Evolutionary conservation across 2,329 filamentous ascomycete species (phyloP).

Genomic region (Herpotrichia juniperi): DNA sequence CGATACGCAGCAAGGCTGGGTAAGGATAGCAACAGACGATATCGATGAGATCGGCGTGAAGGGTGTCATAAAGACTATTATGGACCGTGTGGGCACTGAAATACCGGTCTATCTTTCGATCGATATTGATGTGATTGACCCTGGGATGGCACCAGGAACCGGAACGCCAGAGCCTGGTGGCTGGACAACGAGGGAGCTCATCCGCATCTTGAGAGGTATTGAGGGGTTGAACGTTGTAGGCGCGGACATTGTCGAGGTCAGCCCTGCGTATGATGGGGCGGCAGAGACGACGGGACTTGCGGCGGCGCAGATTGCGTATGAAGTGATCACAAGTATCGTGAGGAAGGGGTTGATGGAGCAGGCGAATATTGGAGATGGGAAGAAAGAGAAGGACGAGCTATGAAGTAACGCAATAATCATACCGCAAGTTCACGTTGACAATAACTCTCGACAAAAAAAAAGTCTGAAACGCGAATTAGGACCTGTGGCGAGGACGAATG

Average conservation of each 20-base stretch:
- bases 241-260: slow-evolving; percentile 88
- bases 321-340: slow-evolving; percentile 80
- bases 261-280: slow-evolving; percentile 80
- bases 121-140: slow-evolving; percentile 83
- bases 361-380: slow-evolving; percentile 28
- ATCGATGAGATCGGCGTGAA: slow-evolving; percentile 80
- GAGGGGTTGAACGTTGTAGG: slow-evolving; percentile 86
- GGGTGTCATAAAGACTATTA: slow-evolving; percentile 73
- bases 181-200: slow-evolving; percentile 88
- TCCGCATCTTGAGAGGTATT: slow-evolving; percentile 79
- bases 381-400: slow-evolving; percentile 34
- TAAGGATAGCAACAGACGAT: slow-evolving; percentile 81
- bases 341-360: slow-evolving; percentile 59
- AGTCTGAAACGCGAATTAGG: too few species aligned
- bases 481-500: too few species aligned
- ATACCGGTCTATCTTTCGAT: slow-evolving; percentile 81
- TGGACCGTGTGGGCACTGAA: slow-evolving; percentile 73
- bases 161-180: slow-evolving; percentile 90
- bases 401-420: background rate
- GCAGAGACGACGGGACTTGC: slow-evolving; percentile 84
- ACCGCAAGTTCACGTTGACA: background rate
- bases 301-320: slow-evolving; percentile 82
- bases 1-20: slow-evolving; percentile 73
- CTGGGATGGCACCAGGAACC: slow-evolving; percentile 75
- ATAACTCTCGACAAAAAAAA: too few species aligned